These are phyloP conservation scores for Suaeda aralocaspica DNA, from an alignment of 148 eudicot species.

Conservation along the genomic window DNA sequence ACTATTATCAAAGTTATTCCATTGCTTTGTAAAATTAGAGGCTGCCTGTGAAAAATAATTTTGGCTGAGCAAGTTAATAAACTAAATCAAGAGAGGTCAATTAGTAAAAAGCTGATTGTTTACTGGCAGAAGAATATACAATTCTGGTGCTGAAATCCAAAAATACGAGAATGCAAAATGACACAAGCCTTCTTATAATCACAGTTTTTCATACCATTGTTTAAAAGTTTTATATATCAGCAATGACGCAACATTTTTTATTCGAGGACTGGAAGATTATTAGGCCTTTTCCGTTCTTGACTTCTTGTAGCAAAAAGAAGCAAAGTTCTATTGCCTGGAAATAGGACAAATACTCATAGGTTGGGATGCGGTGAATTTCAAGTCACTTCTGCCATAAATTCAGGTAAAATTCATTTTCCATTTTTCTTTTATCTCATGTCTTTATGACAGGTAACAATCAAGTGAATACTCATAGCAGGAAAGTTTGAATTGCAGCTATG, in stretches of 20 bases:
- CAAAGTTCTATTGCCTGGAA: not conserved
- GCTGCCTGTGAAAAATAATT: slow-evolving; percentile 23
- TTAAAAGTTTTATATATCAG: not conserved
- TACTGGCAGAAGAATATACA: not conserved
- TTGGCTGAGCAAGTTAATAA: not conserved
- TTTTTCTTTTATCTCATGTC: not conserved
- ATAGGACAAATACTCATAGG: not conserved
- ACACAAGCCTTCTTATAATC: not conserved
- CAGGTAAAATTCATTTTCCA: not conserved
- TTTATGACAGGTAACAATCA: not conserved
- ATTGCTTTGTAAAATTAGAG: slow-evolving; percentile 30
- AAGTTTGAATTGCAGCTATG: not conserved
- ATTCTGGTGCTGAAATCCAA: not conserved
- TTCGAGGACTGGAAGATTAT: not conserved
- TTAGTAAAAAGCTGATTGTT: not conserved
- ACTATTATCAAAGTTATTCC: slow-evolving; percentile 28
- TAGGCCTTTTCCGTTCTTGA: not conserved
- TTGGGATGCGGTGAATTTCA: not conserved
- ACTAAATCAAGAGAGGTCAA: not conserved
- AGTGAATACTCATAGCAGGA: not conserved
- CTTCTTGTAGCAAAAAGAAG: not conserved
- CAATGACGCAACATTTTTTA: not conserved
- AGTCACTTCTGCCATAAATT: not conserved
- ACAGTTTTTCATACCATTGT: not conserved
- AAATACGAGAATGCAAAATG: not conserved